A percentile compares a stretch with the other conserved stretches of the same genome.
phyloP scores from a whole-genome alignment of 2,329 filamentous ascomycete species.

The Pseudofabraea citricarpa region DNA sequence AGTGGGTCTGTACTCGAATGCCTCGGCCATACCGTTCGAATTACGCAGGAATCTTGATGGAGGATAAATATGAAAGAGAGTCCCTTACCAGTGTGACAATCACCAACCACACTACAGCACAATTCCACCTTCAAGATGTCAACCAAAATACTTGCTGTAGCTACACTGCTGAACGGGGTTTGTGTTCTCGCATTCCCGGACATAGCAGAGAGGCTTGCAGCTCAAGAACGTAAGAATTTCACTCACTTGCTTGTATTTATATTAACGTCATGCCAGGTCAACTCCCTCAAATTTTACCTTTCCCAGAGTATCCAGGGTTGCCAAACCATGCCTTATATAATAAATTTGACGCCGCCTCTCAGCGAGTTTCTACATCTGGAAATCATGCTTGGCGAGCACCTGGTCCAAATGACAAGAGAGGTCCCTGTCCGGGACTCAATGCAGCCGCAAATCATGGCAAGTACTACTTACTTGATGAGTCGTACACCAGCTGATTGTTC shows the following conservation, averaged over 20 bases:
- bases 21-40: no score
- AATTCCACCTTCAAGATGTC: no score
- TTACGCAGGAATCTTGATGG: no score
- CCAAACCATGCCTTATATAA: conserved; percentile 10
- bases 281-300: conserved; percentile 2
- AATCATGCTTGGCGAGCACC: conserved; percentile 10
- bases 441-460: conserved; percentile 20
- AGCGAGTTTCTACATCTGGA: conserved; percentile 11
- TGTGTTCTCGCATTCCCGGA: background rate
- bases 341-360: conserved; percentile 11
- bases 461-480: background rate
- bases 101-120: no score
- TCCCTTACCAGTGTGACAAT: no score
- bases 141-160: no score
- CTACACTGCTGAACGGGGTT: no score
- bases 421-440: conserved; percentile 25
- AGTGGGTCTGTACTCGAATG: no score
- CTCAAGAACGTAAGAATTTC: background rate
- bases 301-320: conserved; percentile 10
- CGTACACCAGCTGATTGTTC: no score
- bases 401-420: conserved; percentile 13
- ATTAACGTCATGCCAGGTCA: background rate
- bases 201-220: background rate
- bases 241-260: background rate
- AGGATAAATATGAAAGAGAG: no score